Percentiles rank a stretch among this genome's conserved stretches.
phyloP scores from a whole-genome alignment of 2,329 filamentous ascomycete species.

The Zelopaecilomyces penicillatus region DNA sequence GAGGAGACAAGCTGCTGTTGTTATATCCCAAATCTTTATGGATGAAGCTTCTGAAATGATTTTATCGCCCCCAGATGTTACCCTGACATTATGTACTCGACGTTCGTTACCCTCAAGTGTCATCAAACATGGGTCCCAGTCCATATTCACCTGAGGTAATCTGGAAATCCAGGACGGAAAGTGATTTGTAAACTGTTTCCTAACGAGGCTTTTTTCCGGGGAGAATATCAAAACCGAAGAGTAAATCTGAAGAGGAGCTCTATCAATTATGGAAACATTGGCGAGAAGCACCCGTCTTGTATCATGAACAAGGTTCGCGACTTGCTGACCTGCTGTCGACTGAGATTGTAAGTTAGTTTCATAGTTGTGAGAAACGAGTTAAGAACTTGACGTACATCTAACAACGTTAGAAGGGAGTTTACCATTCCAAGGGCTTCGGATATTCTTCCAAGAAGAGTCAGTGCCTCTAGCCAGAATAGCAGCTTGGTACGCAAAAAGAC shows the following conservation, averaged over 20 bases:
- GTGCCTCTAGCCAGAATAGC: constrained; percentile 34
- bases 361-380: neutral
- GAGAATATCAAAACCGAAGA: constrained; percentile 17
- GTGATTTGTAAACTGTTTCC: constrained; percentile 6
- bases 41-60: too few relatives aligned
- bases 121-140: constrained; percentile 1
- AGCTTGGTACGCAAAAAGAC: constrained; percentile 28
- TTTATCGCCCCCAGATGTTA: too few relatives aligned
- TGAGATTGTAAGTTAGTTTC: neutral
- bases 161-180: constrained; percentile 12
- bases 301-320: constrained; percentile 11
- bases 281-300: constrained; percentile 9
- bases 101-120: too few relatives aligned
- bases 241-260: constrained; percentile 19
- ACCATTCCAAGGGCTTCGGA: constrained; percentile 8
- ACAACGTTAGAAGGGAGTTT: neutral
- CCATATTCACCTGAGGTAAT: neutral
- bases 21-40: too few relatives aligned
- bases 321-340: neutral
- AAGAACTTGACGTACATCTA: constrained; percentile 2
- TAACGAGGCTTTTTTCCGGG: constrained; percentile 13
- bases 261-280: constrained; percentile 6
- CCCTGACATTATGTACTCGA: too few relatives aligned
- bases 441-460: constrained; percentile 22
- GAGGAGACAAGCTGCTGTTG: too few relatives aligned